Percentiles rank a stretch among this genome's conserved stretches.
Evolutionary conservation across 2,329 filamentous ascomycete species (phyloP).

Genomic region (Mariannaea sp.): DNA sequence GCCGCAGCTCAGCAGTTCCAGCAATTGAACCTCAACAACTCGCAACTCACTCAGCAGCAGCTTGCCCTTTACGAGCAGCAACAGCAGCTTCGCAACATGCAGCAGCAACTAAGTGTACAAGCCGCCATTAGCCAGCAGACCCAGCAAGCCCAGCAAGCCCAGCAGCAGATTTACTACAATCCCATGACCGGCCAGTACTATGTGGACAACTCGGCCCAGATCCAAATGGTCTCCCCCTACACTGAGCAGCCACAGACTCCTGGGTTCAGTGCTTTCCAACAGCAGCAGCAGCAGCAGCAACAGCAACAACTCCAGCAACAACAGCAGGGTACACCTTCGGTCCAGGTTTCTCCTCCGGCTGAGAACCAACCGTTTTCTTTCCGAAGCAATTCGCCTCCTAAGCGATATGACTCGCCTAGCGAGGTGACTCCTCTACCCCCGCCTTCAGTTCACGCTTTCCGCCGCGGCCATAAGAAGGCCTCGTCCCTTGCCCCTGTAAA

Average conservation of each 20-base stretch:
- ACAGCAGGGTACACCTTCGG: constrained; percentile 66
- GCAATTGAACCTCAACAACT: constrained; percentile 69
- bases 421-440: constrained; percentile 76
- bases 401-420: constrained; percentile 70
- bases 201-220: constrained; percentile 65
- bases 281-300: constrained; percentile 44
- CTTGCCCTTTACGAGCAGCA: constrained; percentile 53
- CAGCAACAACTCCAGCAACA: constrained; percentile 49
- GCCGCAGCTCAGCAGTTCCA: constrained; percentile 83
- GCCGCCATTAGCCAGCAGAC: constrained; percentile 43
- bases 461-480: constrained; percentile 90
- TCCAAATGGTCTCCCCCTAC: constrained; percentile 48
- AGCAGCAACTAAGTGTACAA: constrained; percentile 47
- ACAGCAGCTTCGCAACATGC: constrained; percentile 48
- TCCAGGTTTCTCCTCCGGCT: constrained; percentile 82
- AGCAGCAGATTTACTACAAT: constrained; percentile 82
- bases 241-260: constrained; percentile 51
- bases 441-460: constrained; percentile 89
- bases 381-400: constrained; percentile 70
- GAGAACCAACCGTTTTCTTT: constrained; percentile 55
- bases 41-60: constrained; percentile 54
- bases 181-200: constrained; percentile 86
- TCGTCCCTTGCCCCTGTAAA: constrained; percentile 72
- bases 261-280: constrained; percentile 40
- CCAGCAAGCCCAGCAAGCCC: constrained; percentile 37